Base-by-base conservation (phyloP, 495 filamentous ascomycete genomes). In the Daldinia childiae region DNA sequence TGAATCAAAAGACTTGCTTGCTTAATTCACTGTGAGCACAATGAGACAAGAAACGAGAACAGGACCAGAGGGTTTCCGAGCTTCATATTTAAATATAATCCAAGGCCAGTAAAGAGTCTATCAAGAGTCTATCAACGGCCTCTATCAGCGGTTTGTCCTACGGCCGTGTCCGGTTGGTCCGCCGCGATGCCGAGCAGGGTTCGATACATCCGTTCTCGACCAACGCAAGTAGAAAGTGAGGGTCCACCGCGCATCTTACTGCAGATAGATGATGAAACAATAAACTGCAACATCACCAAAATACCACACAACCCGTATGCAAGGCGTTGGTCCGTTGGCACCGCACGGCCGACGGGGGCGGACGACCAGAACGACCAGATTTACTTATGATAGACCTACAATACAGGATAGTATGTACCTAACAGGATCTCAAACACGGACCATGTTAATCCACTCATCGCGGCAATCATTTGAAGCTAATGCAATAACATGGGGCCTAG, bases 21-120 rank as follows among this genome's bases (percentile, higher is more conserved):
- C 29, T 56, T 56, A 56, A 32, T 34, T 34, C 52, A 56, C 52
- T 56, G 29, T 30, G 52, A 56, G 52, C 52, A 56, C 52, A 56
- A 56, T 56, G 52, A 56, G 4, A 56, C 29, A 34, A 48, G 19
- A 48, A 24, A 48, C 43, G 24, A 36, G 29, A 56, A 34, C 52
- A 5, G 3, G 52, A 21, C 52, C 27, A 56, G 30, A 56, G 17
- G 29, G 19, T 14, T 4, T 12, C 19, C 7, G 43, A 48, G 8
- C 9, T 24, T 11, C 3, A 9, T 48, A 48, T 48, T 48, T 48
- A 48, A 48, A 1, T 14, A 24, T 21, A 8, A 17, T n/a, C 14
- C n/a, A 15, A 41, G 6, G 39, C 39, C n/a, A 41, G 14, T 1
- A 17, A 41, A 41, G 39, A 17, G 5, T 41, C 39, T 39, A 15